Evolutionary conservation across 768 basidiomycete genomes (phyloP).

Genomic region (Amylocystis lapponica): DNA sequence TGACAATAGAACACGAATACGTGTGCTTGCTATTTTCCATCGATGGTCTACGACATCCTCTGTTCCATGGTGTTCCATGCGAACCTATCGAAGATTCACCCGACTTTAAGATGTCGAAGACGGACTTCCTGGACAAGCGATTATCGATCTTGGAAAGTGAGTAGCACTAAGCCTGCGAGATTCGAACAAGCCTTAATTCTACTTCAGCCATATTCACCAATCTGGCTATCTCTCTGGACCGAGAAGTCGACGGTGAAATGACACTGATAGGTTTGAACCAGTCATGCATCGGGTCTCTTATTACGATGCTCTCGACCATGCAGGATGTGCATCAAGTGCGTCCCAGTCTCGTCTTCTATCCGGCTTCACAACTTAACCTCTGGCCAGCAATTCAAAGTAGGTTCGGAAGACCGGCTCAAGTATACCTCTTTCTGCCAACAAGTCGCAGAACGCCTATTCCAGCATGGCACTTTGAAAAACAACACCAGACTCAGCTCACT

Average conservation of each 20-base stretch:
- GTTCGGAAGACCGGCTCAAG: background rate
- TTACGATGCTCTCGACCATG: conserved; percentile 48
- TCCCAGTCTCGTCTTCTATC: background rate
- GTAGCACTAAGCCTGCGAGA: conserved; percentile 7
- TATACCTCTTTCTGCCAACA: conserved; percentile 10
- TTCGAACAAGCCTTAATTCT: background rate
- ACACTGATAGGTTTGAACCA: conserved; percentile 29
- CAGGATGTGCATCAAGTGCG: conserved; percentile 39
- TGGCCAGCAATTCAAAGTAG: conserved; percentile 1
- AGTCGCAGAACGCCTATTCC: conserved; percentile 4
- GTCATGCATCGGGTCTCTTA: conserved; percentile 34
- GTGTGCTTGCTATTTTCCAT: conserved; percentile 49
- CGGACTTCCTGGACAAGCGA: conserved; percentile 28
- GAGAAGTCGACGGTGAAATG: conserved; percentile 19
- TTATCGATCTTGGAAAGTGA: conserved; percentile 33
- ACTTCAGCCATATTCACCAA: conserved; percentile 42
- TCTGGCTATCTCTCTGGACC: conserved; percentile 30
- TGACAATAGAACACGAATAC: conserved; percentile 56
- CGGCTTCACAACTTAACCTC: background rate
- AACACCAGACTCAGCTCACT: background rate
- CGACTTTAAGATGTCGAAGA: conserved; percentile 18
- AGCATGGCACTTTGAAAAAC: conserved; percentile 2
- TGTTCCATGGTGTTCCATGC: conserved; percentile 34
- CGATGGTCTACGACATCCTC: conserved; percentile 49
- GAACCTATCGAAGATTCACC: conserved; percentile 7